Base-by-base conservation (phyloP, 2,329 filamentous ascomycete species). In the Grosmannia huntii region DNA sequence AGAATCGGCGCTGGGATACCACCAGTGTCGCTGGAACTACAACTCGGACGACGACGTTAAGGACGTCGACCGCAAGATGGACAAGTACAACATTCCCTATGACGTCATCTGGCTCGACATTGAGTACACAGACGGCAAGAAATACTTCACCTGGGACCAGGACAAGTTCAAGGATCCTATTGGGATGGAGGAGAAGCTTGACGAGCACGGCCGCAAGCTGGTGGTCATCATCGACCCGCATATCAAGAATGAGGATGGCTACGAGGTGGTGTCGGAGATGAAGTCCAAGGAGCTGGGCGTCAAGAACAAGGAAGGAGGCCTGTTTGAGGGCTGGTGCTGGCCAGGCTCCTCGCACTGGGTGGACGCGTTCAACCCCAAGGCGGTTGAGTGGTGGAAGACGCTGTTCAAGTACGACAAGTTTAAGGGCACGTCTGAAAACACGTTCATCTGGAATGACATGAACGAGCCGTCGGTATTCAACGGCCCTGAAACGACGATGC, bases 361-460 rank as follows among this genome's bases (percentile, higher is more conserved):
- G 60, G 94, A 99, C 68, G 87, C 86, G 68, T 97, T 99, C 75
- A 97, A 92, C 68, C 91, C 92, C n/a, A 86, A 86, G 57, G 89
- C 90, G 7, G 82, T 87, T 57, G 83, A 87, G 61, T 99, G 94
- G 94, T 99, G 94, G 92, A 87, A 84, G 64, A 74, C 78, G 3
- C 80, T 97, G 12, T 97, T 95, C 79, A 86, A 87, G 66, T 97
- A 95, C 64, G 84, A 89, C 68, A 81, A 75, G 48, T 99, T 96
- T 79, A 89, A 89, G 71, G 91, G 90, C 53, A 90, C 90, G 1
- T 80, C 86, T 65, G 78, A 85, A 63, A 99, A 97, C 70, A 86
- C 89, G 0, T 96, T 90, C 72, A 83, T 99, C 66, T 99, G 94
- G 94, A 99, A 99, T 70, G 94, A 99, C 70, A 99, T 99, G 94